Conservation (phyloP, 2,329 filamentous ascomycete species). For the Cercospora sp. region DNA sequence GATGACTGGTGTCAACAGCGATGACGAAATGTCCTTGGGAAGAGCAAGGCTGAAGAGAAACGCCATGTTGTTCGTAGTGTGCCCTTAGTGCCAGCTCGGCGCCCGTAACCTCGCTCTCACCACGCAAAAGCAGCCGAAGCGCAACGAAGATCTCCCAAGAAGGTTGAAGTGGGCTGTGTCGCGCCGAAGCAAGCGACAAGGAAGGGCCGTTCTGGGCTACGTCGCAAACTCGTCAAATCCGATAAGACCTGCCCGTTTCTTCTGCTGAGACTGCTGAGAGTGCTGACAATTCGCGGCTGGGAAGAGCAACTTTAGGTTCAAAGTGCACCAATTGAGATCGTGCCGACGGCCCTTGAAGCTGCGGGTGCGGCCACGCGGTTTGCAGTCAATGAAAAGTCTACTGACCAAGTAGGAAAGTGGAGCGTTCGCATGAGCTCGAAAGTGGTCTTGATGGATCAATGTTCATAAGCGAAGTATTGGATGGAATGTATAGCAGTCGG, state of each 20-base stretch:
- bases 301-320: slow-evolving; percentile 9
- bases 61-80: neutral
- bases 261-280: neutral
- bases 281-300: neutral
- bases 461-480: slow-evolving; percentile 4
- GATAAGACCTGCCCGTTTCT: neutral
- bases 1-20: neutral
- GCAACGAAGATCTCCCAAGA: slow-evolving; percentile 4
- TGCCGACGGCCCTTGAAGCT: neutral
- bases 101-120: neutral
- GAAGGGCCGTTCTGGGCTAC: neutral
- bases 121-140: neutral
- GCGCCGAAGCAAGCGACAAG: slow-evolving; percentile 1
- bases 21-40: neutral
- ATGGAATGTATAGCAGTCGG: neutral
- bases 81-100: neutral
- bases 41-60: neutral
- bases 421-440: neutral
- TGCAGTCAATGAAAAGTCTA: slow-evolving; percentile 6
- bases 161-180: slow-evolving; percentile 3
- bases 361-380: slow-evolving; percentile 6
- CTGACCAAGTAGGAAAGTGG: neutral
- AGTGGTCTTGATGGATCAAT: neutral
- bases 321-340: neutral
- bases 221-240: neutral